Evolutionary conservation across 176 grass and related monocot species (phyloP), one percentile per base, ranked within the genome.

Genomic region (Triticum urartu): DNA sequence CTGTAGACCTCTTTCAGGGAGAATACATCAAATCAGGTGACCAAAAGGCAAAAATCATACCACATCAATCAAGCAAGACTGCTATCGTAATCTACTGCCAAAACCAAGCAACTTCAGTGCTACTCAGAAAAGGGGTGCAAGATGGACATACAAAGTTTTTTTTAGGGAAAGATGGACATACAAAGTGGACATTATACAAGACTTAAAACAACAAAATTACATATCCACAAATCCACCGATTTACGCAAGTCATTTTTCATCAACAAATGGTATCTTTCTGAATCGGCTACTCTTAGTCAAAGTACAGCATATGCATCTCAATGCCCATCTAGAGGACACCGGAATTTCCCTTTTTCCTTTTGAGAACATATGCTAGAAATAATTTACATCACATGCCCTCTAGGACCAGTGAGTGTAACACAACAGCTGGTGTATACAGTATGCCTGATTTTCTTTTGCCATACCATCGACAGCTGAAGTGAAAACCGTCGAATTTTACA

Each of bases 371-470:
- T 9, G 60, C 18, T 18, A 66, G 1, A 58, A 68, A 42, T 50
- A 90, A 87, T 83, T 83, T 87, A 83, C 89, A 87, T 66, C 40
- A 64, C 54, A 78, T 25, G 56, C 28, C 21, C 21, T 43, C 25
- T 35, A 7, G 32, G 43, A 50, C 72, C 71, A 47, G 72, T 18
- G 72, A 47, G 72, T 18, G 72, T 47, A 18, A 72, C 40, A 43
- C 25, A 33, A 12, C 30, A 77, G 64, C 64, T 54, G 9, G 11
- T 12, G 62, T 48, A 62, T 43, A 62, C 25, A 48, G 17, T 17
- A 69, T 26, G 47, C 68, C 21, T 61, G 45, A 32, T 63, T 71
- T 82, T 78, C 71, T 18, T 81, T 81, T 30, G 7, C 64, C 59
- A 59, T 59, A 20, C 18, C 54, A 21, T 59, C 54, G 54, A 9